Evolutionary conservation across 2,329 filamentous ascomycete species (phyloP).

Genomic region (Pseudogymnoascus sp.): DNA sequence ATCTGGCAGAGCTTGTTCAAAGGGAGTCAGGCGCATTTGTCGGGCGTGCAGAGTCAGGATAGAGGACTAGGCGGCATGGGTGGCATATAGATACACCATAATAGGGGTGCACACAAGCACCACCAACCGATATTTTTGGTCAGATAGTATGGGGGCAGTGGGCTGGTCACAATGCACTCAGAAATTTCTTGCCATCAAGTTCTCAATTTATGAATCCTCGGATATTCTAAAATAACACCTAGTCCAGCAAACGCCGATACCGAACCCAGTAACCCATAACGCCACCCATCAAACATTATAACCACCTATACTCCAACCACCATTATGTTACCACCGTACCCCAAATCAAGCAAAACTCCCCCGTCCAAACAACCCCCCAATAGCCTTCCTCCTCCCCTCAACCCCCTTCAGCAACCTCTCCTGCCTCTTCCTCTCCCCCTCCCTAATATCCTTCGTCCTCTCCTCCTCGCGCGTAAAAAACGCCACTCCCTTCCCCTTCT

Average conservation of each 20-base stretch:
- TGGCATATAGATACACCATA: constrained; percentile 3
- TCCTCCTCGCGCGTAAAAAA: constrained; percentile 54
- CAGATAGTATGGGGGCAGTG: constrained; percentile 2
- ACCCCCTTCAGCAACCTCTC: constrained; percentile 50
- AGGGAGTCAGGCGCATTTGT: constrained; percentile 83
- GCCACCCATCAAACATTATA: background rate
- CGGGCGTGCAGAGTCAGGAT: constrained; percentile 31
- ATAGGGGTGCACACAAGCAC: background rate
- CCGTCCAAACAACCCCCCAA: constrained; percentile 50
- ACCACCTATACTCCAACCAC: background rate
- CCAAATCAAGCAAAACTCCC: constrained; percentile 38
- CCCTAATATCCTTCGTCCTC: constrained; percentile 43
- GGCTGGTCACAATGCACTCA: constrained; percentile 8
- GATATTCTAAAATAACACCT: constrained; percentile 18
- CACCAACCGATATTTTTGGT: background rate
- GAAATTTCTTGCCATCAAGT: background rate
- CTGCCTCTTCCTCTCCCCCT: constrained; percentile 51
- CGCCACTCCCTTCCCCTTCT: constrained; percentile 53
- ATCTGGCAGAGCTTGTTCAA: constrained; percentile 99
- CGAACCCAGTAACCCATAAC: background rate
- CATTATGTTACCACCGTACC: background rate
- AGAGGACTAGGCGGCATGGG: background rate
- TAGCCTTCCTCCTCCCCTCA: constrained; percentile 46
- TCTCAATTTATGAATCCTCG: constrained; percentile 21
- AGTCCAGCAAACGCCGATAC: background rate